A percentile compares a stretch with the other conserved stretches of the same genome.
Conservation (phyloP, 805 yeast species). For the Deakozyma indianensis region DNA sequence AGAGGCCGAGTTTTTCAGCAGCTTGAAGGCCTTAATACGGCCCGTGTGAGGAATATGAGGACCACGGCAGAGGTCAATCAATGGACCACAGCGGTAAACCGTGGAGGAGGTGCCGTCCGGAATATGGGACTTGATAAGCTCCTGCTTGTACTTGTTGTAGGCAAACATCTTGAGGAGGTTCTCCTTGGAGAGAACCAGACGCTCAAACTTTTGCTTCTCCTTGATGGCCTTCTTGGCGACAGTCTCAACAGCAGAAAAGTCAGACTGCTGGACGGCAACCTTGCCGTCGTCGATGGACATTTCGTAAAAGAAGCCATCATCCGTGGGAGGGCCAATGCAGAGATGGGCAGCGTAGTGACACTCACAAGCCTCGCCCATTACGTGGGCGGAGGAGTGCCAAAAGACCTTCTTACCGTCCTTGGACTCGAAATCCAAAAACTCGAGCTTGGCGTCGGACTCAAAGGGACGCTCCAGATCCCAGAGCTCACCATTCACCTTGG, state of each 20-base stretch:
- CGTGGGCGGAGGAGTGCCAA: slow-evolving; percentile 99
- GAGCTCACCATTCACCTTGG: slow-evolving; percentile 77
- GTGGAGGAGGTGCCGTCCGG: slow-evolving; percentile 96
- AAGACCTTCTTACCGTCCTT: slow-evolving; percentile 93
- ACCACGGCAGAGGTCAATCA: slow-evolving; percentile 93
- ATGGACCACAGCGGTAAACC: slow-evolving; percentile 94
- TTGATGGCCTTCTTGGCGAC: slow-evolving; percentile 82
- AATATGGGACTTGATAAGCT: slow-evolving; percentile 70
- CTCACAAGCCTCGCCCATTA: slow-evolving; percentile 95
- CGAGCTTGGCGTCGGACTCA: slow-evolving; percentile 54
- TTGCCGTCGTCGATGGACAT: slow-evolving; percentile 74
- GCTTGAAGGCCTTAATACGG: slow-evolving; percentile 83
- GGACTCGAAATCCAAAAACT: slow-evolving; percentile 79
- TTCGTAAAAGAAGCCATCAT: slow-evolving; percentile 95
- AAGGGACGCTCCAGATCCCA: slow-evolving; percentile 96
- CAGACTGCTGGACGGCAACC: slow-evolving; percentile 62
- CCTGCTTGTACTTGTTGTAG: slow-evolving; percentile 91
- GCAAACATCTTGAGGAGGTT: slow-evolving; percentile 82
- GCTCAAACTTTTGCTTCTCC: slow-evolving; percentile 89
- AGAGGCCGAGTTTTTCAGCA: slow-evolving; percentile 89
- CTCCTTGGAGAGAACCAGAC: slow-evolving; percentile 86
- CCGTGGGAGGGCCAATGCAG: slow-evolving; percentile 92
- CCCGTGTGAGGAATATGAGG: slow-evolving; percentile 98
- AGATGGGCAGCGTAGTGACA: slow-evolving; percentile 91
- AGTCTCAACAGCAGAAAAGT: slow-evolving; percentile 71